Evolutionary conservation across 164 flowering plant genomes (phyloP), one percentile per base, ranked within the genome.

Genomic region (Dillenia turbinata): DNA sequence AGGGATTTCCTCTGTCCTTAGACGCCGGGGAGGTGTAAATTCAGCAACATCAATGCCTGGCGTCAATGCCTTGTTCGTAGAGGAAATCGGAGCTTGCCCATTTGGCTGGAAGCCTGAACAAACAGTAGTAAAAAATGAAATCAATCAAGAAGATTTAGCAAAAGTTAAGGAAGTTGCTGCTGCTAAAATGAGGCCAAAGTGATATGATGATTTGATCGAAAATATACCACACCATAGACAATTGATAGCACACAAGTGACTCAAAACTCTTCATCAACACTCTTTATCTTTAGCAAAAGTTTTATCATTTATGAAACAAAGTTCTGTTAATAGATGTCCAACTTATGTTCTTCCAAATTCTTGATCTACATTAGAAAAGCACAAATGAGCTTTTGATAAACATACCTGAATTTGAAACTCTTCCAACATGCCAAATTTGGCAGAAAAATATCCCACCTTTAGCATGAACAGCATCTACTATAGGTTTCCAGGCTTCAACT

Each of bases 401-500:
- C 56, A n/a, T 49, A 73, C 77, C 70, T 45, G 3, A 48, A 49
- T 66, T 66, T 16, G 73, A 73, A 59, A 69, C 77, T 49, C 77
- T 62, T 11, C 77, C 77, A 6, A 69, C 73, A 48, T 73, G 77
- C 73, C 77, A 65, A 61, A 73, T 43, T 45, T 69, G 77, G 57
- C 77, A 73, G 33, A 73, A 61, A 71, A 69, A 73, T 26, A 62
- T 16, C 24, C 73, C 77, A 9, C 77, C 77, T 61, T 73, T 73
- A 8, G 61, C 77, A 69, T 73, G 77, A 62, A 73, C 77, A 53
- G 77, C 77, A 47, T 73, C 59, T 16, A 69, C 73, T 54, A 73
- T 73, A 0, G 77, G 77, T 54, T 73, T 73, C 77, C 77, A 73
- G 13, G 77, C 77, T 61, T 73, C 70, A 40, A 73, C 73, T 54